Base-by-base conservation (phyloP, 768 basidiomycete genomes). In the Rhizopogon roseolus region DNA sequence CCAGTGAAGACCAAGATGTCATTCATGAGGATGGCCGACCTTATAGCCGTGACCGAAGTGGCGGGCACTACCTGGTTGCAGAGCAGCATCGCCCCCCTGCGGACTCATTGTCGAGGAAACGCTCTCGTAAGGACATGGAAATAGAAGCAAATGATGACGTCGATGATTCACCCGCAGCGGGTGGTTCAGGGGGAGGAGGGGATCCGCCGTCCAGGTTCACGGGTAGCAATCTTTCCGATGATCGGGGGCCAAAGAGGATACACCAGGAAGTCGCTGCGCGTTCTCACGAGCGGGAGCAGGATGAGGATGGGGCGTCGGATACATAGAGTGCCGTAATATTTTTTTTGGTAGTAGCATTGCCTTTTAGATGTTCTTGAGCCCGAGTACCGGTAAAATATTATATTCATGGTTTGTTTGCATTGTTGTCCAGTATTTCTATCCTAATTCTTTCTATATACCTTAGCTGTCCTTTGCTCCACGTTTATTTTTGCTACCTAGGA, bases 61-160 rank as follows among this genome's bases (percentile, higher is more conserved):
- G 68, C 56, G 64, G 67, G 27, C 59, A 66, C 28, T 69, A 65
- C 53, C 28, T 73, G 58, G 62, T 59, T 54, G 61, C 61, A 38
- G 71, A 70, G 42, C 77, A 73, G 65, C 69, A 65, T 57, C 74
- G 68, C 36, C 67, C 73, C 53, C 58, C 69, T 64, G 60, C 71
- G 62, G 80, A 79, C 44, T 66, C 76, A 22, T 22, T 22, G 41
- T 67, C 71, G 53, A 79, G 81, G 65, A 86, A 84, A 64, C 76
- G 85, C 53, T 75, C 71, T 57, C 75, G 81, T 55, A 77, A 78
- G 48, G 85, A 86, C 51, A 82, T 85, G 82, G 85, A 87, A 40
- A 73, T 79, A 45, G 82, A 84, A 52, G 79, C 70, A 43, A 79
- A 78, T 28, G 73, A 78, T 71, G 79, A 80, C 65, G 74, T 71